phyloP scores from a whole-genome alignment of 139 green algal genomes.

The Coelastrella sp. region DNA sequence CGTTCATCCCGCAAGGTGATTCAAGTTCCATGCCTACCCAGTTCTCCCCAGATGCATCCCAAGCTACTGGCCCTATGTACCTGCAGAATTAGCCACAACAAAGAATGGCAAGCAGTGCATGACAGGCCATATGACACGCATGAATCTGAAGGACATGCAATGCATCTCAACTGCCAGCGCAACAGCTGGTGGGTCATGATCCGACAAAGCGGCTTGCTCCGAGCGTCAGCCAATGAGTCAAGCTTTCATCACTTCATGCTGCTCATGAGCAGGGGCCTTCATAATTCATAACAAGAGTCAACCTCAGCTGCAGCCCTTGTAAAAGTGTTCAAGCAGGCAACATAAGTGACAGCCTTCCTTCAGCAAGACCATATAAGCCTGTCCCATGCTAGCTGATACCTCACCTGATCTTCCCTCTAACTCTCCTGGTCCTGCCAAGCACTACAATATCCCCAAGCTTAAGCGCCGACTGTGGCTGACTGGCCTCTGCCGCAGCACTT shows the following conservation, averaged over 20 bases:
- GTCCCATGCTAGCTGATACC: background rate
- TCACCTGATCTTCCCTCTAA: constrained; percentile 30
- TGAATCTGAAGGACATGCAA: background rate
- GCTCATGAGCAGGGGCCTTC: too few relatives aligned
- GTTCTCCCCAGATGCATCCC: constrained; percentile 8
- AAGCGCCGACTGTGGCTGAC: background rate
- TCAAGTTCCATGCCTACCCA: constrained; percentile 47
- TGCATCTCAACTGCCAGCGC: background rate
- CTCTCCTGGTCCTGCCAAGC: constrained; percentile 16
- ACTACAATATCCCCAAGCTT: constrained; percentile 33
- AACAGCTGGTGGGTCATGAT: too few relatives aligned
- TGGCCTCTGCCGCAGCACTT: background rate
- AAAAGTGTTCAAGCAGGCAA: background rate
- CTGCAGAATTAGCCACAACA: background rate
- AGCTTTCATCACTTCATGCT: too few relatives aligned
- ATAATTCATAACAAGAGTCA: background rate
- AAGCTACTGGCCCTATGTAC: constrained; percentile 42
- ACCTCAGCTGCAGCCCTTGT: background rate
- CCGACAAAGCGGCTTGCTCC: too few relatives aligned
- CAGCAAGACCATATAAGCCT: background rate
- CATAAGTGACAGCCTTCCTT: background rate
- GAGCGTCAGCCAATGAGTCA: too few relatives aligned
- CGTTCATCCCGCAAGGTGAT: constrained; percentile 19
- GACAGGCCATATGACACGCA: background rate
- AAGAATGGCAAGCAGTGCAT: background rate